These are phyloP conservation scores for Phaffia australis DNA, from an alignment of 768 basidiomycete genomes.

Conservation along the genomic window DNA sequence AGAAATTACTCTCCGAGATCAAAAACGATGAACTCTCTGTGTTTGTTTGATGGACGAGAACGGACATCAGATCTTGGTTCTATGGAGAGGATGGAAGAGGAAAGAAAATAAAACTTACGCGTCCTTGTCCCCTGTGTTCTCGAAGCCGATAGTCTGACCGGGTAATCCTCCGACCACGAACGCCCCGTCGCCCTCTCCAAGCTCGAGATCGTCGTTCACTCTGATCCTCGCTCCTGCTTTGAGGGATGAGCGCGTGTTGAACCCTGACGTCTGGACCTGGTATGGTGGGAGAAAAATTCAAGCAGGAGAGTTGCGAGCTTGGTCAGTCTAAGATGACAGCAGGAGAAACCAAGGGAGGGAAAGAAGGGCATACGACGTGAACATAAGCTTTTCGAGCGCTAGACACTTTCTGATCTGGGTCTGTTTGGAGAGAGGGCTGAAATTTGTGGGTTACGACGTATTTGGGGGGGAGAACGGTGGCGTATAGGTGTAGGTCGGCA, in stretches of 20 bases:
- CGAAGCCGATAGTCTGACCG: slow-evolving; percentile 40
- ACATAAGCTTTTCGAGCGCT: slow-evolving; percentile 57
- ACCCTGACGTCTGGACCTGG: slow-evolving; percentile 64
- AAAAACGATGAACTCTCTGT: too few species aligned
- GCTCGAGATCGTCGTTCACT: slow-evolving; percentile 45
- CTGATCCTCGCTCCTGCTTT: slow-evolving; percentile 51
- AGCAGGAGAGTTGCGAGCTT: background rate
- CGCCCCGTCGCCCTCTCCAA: slow-evolving; percentile 79
- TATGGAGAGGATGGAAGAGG: too few species aligned
- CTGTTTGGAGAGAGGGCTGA: slow-evolving; percentile 27
- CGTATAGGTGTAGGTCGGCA: slow-evolving; percentile 51
- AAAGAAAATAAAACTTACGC: slow-evolving; percentile 51
- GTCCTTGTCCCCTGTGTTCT: slow-evolving; percentile 53
- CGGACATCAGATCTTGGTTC: too few species aligned
- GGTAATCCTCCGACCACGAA: slow-evolving; percentile 51
- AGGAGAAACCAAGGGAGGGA: background rate
- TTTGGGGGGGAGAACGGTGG: slow-evolving; percentile 57
- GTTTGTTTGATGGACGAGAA: too few species aligned
- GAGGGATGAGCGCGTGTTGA: slow-evolving; percentile 43
- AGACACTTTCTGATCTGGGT: slow-evolving; percentile 21
- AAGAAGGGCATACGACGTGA: slow-evolving; percentile 45
- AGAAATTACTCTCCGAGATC: too few species aligned
- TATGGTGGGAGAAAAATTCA: background rate
- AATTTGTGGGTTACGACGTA: slow-evolving; percentile 50
- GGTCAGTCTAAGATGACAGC: background rate